Evolutionary conservation across 257 asterid genomes (phyloP), one percentile per base, ranked within the genome.

Genomic region (Dorcoceras hygrometricum): DNA sequence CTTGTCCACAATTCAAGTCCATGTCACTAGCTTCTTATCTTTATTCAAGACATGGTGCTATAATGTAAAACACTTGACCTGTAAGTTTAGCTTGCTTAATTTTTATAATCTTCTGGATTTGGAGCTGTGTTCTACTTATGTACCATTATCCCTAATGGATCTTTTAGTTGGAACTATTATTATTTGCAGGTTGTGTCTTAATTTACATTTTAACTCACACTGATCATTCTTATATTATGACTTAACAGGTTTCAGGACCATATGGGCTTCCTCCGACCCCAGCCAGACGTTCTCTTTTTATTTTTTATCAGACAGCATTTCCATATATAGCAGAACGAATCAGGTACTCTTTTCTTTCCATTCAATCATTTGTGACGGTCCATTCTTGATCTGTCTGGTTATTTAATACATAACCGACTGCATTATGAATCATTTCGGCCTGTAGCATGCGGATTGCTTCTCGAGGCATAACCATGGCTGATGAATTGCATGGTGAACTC

Each of bases 191-290:
- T 34, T 32, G 9, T 8, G 8, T 2, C 14, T 32, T 32, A 29
- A 18, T 46, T 70, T 23, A 68, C 57, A 31, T 31, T 36, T 36
- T 36, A 39, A 39, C 12, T n/a, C n/a, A 12, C 50, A 10, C 50
- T 39, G 1, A 12, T 11, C 50, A 54, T 57, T 58, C 43, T 22
- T 32, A 29, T 62, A 34, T 77, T 36, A 67, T 75, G 70, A 36
- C 43, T 58, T 78, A 75, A 32, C 81, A 94, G 99, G 89, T 88
- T 84, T 82, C 96, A 12, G 96, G 97, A 67, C 81, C 84, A 60
- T 79, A 81, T 81, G 96, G 90, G 54, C 96, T 90, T 75, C 87
- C 97, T 53, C 99, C 97, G 66, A 94, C 96, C 76, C 93, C 99
- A 5, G 97, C 97, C 9, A 83, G 95, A 73, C 96, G 96, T 62